Conservation (phyloP, 495 filamentous ascomycete species). For the Zalerion maritima region DNA sequence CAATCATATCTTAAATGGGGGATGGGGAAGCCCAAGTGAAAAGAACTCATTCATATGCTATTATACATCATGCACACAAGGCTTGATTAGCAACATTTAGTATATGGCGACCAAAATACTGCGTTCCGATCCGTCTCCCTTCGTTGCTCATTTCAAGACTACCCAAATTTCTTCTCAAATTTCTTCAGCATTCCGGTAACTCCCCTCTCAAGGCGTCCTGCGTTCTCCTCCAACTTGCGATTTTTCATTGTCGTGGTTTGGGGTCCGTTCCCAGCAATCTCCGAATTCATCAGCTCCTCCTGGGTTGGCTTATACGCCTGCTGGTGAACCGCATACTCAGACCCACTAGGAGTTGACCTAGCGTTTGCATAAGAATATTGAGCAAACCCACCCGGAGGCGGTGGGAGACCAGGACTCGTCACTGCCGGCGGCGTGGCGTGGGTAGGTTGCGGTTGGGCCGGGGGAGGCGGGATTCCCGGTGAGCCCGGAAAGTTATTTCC, state of each 20-base stretch:
- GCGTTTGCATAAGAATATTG: slow-evolving; percentile 36
- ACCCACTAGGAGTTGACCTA: slow-evolving; percentile 13
- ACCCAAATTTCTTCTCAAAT: slow-evolving; percentile 71
- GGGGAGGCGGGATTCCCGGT: slow-evolving; percentile 21
- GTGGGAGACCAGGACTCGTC: slow-evolving; percentile 14
- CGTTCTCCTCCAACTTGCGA: slow-evolving; percentile 54
- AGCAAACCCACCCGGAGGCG: slow-evolving; percentile 38
- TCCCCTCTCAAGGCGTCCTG: slow-evolving; percentile 58
- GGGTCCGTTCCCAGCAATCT: slow-evolving; percentile 36
- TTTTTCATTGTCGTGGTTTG: slow-evolving; percentile 29
- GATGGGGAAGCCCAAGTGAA: no score
- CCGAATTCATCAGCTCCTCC: slow-evolving; percentile 31
- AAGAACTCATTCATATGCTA: no score
- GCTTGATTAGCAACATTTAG: no score
- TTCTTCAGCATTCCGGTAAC: slow-evolving; percentile 74
- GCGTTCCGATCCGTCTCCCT: no score
- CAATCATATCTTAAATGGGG: no score
- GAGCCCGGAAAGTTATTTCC: slow-evolving; percentile 23
- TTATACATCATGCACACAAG: no score
- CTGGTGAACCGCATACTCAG: slow-evolving; percentile 54
- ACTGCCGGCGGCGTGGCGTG: slow-evolving; percentile 15
- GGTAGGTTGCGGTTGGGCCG: slow-evolving; percentile 10
- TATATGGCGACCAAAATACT: no score
- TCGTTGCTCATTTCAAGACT: slow-evolving; percentile 1
- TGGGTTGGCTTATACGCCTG: slow-evolving; percentile 69